Evolutionary conservation across 805 yeast genomes (phyloP).

Genomic region (Saturnispora gosingensis): DNA sequence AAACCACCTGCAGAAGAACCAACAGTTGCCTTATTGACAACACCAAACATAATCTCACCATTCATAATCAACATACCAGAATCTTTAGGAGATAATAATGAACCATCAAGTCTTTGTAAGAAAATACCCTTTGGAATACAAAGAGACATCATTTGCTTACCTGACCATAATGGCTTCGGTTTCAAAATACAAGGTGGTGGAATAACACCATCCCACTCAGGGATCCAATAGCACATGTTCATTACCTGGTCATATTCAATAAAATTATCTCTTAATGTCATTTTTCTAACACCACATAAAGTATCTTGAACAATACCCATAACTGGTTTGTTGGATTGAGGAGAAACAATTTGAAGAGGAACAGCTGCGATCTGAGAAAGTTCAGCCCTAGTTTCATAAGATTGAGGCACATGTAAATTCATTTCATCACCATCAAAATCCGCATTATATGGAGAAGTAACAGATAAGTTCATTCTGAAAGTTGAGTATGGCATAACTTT

Average conservation of each 20-base stretch:
- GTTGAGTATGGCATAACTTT: conserved; percentile 98
- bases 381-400: conserved; percentile 98
- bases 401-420: conserved; percentile 98
- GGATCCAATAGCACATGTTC: conserved; percentile 97
- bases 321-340: conserved; percentile 97
- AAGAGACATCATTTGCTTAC: conserved; percentile 87
- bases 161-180: conserved; percentile 96
- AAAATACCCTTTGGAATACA: conserved; percentile 96
- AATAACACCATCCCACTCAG: conserved; percentile 96
- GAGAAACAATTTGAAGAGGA: conserved; percentile 94
- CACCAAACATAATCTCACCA: conserved; percentile 97
- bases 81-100: conserved; percentile 78
- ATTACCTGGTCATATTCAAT: conserved; percentile 89
- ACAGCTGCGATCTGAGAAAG: conserved; percentile 92
- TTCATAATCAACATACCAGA: conserved; percentile 92
- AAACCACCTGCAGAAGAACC: conserved; percentile 99
- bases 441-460: conserved; percentile 98
- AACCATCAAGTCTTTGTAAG: conserved; percentile 87
- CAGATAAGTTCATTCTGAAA: conserved; percentile 90
- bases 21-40: conserved; percentile 94
- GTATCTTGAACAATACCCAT: conserved; percentile 99
- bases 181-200: conserved; percentile 92
- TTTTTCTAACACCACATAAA: conserved; percentile 90
- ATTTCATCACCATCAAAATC: conserved; percentile 99
- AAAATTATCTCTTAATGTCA: conserved; percentile 85